A percentile compares a stretch with the other conserved stretches of the same genome.
Conservation (phyloP, 169 alveolate species). For the Plasmodium blacklocki region DNA sequence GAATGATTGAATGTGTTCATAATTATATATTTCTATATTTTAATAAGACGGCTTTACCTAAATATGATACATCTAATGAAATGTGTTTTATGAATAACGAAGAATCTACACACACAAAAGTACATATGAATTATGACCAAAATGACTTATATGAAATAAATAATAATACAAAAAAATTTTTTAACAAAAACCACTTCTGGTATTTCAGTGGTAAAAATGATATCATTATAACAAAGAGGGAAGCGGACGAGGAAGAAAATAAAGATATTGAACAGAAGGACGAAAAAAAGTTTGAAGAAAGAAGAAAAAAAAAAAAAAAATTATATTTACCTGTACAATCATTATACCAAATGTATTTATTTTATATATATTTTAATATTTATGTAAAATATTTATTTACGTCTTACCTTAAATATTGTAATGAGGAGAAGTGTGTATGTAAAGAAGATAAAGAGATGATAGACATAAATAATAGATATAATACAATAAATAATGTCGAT, state of each 20-base stretch:
- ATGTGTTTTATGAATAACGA: too few species aligned
- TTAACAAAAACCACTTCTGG: slow-evolving; percentile 41
- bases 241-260: too few species aligned
- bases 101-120: neutral
- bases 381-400: slow-evolving; percentile 19
- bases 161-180: slow-evolving; percentile 3
- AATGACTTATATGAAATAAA: neutral
- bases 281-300: neutral
- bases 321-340: slow-evolving; percentile 47
- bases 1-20: slow-evolving; percentile 40
- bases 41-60: neutral
- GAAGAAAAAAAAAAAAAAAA: neutral
- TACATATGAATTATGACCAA: neutral
- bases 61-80: neutral
- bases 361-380: slow-evolving; percentile 32
- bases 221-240: slow-evolving; percentile 7
- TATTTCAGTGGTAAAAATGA: slow-evolving; percentile 50
- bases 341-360: slow-evolving; percentile 51
- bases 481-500: too few species aligned
- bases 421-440: neutral
- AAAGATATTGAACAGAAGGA: too few species aligned
- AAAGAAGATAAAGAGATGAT: neutral
- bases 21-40: slow-evolving; percentile 46
- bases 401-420: neutral
- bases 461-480: too few species aligned